Evolutionary conservation across 805 yeast genomes (phyloP).

Genomic region (Komagataella kurtzmanii): DNA sequence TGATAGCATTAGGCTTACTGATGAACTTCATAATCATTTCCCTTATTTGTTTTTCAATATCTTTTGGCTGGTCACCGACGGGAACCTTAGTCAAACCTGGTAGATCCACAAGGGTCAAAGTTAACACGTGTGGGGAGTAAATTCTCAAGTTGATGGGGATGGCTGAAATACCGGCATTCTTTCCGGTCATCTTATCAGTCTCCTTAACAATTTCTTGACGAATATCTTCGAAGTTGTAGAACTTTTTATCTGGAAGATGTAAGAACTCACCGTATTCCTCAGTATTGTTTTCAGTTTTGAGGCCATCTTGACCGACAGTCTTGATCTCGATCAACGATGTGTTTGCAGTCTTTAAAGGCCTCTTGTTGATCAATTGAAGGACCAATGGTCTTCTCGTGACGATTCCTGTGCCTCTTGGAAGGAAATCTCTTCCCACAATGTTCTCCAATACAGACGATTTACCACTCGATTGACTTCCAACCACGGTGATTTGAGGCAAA

Average conservation of each 20-base stretch:
- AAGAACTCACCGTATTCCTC: constrained; percentile 97
- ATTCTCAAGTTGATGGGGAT: constrained; percentile 89
- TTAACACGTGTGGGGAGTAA: constrained; percentile 86
- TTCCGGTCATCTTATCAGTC: constrained; percentile 74
- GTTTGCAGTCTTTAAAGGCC: constrained; percentile 21
- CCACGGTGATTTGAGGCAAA: constrained; percentile 90
- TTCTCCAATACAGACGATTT: constrained; percentile 83
- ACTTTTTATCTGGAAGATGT: constrained; percentile 80
- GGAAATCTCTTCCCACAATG: constrained; percentile 82
- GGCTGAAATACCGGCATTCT: constrained; percentile 80
- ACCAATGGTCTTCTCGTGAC: constrained; percentile 85
- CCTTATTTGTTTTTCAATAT: constrained; percentile 87
- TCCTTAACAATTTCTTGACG: constrained; percentile 85
- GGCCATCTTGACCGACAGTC: constrained; percentile 28
- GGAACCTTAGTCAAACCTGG: constrained; percentile 98
- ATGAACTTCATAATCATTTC: constrained; percentile 89
- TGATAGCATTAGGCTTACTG: constrained; percentile 89
- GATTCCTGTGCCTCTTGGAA: constrained; percentile 88
- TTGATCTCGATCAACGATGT: constrained; percentile 30
- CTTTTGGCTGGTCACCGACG: constrained; percentile 97
- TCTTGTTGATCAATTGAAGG: constrained; percentile 63
- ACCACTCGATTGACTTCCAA: constrained; percentile 85
- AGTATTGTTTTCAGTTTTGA: constrained; percentile 52
- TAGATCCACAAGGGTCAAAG: constrained; percentile 87
- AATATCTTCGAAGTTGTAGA: constrained; percentile 79